phyloP scores from a whole-genome alignment of 331 rosid species.

The Erythrophleum ivorense region DNA sequence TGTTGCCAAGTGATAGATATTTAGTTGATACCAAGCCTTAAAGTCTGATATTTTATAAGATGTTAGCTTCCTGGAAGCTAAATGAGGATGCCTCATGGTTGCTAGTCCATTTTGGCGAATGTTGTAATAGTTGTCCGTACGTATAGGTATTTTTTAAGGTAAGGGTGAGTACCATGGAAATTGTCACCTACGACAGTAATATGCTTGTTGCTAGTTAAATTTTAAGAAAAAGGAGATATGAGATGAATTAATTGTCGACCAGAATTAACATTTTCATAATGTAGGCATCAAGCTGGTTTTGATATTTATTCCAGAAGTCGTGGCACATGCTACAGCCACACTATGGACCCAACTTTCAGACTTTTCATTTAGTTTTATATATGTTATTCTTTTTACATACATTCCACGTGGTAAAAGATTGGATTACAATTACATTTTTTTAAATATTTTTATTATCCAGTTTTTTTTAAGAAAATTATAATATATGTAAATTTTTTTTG shows the following conservation, averaged over 20 bases:
- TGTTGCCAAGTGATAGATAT: conserved; percentile 89
- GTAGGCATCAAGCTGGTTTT: background rate
- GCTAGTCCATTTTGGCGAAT: conserved; percentile 20
- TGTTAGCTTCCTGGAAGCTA: conserved; percentile 11
- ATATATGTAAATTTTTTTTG: too few relatives aligned
- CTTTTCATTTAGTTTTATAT: background rate
- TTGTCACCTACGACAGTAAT: conserved; percentile 12
- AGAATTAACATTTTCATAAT: background rate
- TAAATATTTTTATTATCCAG: too few relatives aligned
- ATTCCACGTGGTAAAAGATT: background rate
- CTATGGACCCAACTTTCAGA: background rate
- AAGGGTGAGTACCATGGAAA: conserved; percentile 17
- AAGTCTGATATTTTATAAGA: conserved; percentile 23
- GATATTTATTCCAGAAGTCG: conserved; percentile 9
- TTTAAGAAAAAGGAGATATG: background rate
- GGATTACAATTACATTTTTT: too few relatives aligned
- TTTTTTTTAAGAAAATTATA: too few relatives aligned
- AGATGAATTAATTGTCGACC: background rate
- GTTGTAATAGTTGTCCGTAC: conserved; percentile 18
- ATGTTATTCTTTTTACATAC: background rate
- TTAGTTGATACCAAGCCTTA: conserved; percentile 46
- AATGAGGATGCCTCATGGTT: background rate
- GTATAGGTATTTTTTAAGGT: conserved; percentile 22
- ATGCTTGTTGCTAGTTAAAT: background rate
- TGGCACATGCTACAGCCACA: background rate